Percentiles rank a stretch among this genome's conserved stretches.
Evolutionary conservation across 768 basidiomycete species (phyloP).

Genomic region (Kwoniella pini): DNA sequence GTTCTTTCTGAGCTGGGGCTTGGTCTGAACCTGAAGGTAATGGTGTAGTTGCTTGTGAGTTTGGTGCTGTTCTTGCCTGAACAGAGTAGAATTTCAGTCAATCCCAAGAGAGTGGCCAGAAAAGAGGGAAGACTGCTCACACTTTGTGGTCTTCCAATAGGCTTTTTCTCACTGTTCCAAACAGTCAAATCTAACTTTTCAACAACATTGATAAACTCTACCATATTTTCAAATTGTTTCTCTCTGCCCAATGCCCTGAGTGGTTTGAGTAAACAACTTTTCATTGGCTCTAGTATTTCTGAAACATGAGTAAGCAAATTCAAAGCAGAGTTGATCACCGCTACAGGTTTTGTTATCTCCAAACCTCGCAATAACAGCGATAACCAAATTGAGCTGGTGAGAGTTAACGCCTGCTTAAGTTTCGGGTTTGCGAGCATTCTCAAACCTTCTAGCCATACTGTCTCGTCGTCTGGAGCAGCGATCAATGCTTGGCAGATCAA

Average conservation of each 20-base stretch:
- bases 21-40: not conserved
- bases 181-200: constrained; percentile 19
- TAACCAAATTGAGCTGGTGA: constrained; percentile 47
- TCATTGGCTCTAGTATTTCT: constrained; percentile 38
- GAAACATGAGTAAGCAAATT: constrained; percentile 25
- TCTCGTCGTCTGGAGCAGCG: constrained; percentile 31
- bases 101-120: too few species aligned
- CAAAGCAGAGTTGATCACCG: constrained; percentile 34
- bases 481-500: constrained; percentile 46
- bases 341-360: constrained; percentile 20
- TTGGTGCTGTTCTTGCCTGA: not conserved
- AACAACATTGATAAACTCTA: constrained; percentile 1
- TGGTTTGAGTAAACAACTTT: constrained; percentile 44
- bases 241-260: constrained; percentile 27
- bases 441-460: constrained; percentile 44
- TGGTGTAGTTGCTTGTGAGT: constrained; percentile 15
- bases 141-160: constrained; percentile 12
- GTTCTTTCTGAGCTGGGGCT: constrained; percentile 1
- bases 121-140: constrained; percentile 1
- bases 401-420: constrained; percentile 27
- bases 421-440: constrained; percentile 34
- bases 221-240: constrained; percentile 19
- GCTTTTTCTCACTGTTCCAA: constrained; percentile 13
- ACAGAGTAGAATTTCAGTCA: not conserved
- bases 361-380: constrained; percentile 42